phyloP scores from a whole-genome alignment of 257 asterid genomes.

The Solanum sparsipilum region DNA sequence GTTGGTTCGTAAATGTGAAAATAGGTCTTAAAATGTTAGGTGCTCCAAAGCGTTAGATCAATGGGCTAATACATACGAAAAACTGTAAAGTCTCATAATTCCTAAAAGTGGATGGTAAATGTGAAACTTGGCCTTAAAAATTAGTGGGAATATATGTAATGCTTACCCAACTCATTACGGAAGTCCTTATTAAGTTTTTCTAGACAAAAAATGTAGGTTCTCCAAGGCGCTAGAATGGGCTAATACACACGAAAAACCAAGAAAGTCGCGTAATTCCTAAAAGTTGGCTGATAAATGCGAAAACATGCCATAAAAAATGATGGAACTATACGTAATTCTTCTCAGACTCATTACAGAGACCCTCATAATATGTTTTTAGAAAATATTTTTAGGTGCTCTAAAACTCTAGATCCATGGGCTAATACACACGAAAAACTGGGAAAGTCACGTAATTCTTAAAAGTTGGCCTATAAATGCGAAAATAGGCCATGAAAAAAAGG shows the following conservation, averaged over 20 bases:
- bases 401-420: background rate
- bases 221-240: background rate
- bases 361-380: background rate
- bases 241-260: background rate
- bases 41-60: background rate
- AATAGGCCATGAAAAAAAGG: too few species aligned
- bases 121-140: background rate
- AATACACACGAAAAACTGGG: too few species aligned
- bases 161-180: background rate
- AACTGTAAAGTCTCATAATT: background rate
- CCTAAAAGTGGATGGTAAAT: background rate
- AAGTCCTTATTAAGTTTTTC: background rate
- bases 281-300: background rate
- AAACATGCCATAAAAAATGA: too few species aligned
- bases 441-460: too few species aligned
- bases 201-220: too few species aligned
- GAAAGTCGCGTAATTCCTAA: background rate
- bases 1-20: background rate
- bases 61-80: background rate
- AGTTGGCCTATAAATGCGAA: too few species aligned
- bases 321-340: background rate
- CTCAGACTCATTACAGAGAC: background rate
- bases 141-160: too few species aligned
- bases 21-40: background rate
- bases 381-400: background rate